Conservation (phyloP, 1,284 basidiomycete genomes). For the Trichosporon coremiiforme region DNA sequence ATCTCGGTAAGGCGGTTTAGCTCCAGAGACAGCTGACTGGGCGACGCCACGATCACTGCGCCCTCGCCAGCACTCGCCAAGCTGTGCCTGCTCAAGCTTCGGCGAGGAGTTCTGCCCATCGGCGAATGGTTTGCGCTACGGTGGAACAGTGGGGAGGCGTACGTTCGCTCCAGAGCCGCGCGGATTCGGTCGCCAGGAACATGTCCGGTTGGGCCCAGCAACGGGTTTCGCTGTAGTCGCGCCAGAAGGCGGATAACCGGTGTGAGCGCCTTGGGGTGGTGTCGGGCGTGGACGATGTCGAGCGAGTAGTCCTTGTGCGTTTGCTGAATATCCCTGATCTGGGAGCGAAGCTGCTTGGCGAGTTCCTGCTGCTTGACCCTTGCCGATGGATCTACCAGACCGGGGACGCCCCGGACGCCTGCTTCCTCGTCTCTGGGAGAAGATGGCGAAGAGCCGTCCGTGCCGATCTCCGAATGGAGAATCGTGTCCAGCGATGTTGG, state of each 20-base stretch:
- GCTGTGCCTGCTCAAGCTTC: not conserved
- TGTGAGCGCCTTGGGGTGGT: conserved; percentile 30
- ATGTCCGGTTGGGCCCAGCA: conserved; percentile 47
- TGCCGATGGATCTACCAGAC: conserved; percentile 7
- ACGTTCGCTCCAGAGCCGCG: conserved; percentile 42
- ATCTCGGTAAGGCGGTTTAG: not conserved
- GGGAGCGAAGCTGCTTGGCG: conserved; percentile 34
- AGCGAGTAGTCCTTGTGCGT: conserved; percentile 34
- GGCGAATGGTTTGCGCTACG: not conserved
- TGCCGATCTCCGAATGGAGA: conserved; percentile 26
- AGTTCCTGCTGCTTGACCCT: conserved; percentile 34
- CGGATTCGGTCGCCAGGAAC: conserved; percentile 50
- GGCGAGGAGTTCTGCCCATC: not conserved
- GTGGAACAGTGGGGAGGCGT: conserved; percentile 23
- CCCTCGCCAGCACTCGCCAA: not conserved
- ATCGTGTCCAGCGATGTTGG: conserved; percentile 42
- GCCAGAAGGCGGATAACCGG: conserved; percentile 36
- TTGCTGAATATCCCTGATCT: conserved; percentile 29
- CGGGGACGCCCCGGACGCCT: not conserved
- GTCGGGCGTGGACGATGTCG: conserved; percentile 35
- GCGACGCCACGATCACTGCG: not conserved
- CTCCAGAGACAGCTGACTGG: conserved; percentile 8
- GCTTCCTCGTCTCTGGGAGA: conserved; percentile 1
- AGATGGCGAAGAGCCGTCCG: not conserved
- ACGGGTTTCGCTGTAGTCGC: conserved; percentile 45